phyloP scores from a whole-genome alignment of 2,329 filamentous ascomycete species.

The Cyanodermella asteris region DNA sequence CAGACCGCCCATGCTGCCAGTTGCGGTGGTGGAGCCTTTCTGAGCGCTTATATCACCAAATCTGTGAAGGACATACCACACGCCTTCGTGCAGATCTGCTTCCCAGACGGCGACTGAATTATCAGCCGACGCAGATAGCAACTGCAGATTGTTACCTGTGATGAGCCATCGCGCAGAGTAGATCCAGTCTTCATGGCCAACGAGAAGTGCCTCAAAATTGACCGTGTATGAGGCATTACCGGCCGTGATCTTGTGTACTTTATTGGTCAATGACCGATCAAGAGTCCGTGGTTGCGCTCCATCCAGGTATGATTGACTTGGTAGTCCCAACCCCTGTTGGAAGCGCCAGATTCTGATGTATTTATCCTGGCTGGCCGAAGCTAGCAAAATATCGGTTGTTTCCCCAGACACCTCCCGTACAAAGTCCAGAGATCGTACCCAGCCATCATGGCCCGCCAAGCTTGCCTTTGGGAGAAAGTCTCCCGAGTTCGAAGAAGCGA shows the following conservation, averaged over 20 bases:
- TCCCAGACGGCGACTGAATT: constrained; percentile 92
- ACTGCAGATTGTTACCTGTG: constrained; percentile 34
- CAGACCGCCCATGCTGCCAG: constrained; percentile 85
- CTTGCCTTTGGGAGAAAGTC: constrained; percentile 54
- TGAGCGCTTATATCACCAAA: constrained; percentile 85
- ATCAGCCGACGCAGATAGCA: constrained; percentile 81
- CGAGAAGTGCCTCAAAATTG: constrained; percentile 78
- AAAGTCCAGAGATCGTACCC: constrained; percentile 75
- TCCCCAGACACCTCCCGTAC: constrained; percentile 34
- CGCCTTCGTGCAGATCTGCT: constrained; percentile 57
- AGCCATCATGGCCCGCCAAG: constrained; percentile 77
- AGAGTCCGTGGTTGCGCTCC: constrained; percentile 17
- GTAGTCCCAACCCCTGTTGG: constrained; percentile 44
- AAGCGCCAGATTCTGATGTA: constrained; percentile 89
- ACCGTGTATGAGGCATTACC: constrained; percentile 46
- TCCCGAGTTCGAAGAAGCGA: constrained; percentile 25
- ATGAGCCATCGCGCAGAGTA: constrained; percentile 65
- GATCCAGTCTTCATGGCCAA: constrained; percentile 97
- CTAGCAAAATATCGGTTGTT: constrained; percentile 52
- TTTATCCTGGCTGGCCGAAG: constrained; percentile 92
- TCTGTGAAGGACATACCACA: constrained; percentile 72
- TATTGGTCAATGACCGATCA: constrained; percentile 65
- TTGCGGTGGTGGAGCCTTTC: constrained; percentile 90
- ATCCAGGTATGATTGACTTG: constrained; percentile 19
- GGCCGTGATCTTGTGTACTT: constrained; percentile 54